A percentile compares a stretch with the other conserved stretches of the same genome.
phyloP scores from a whole-genome alignment of 768 basidiomycete genomes.

The Pisolithus tinctorius region DNA sequence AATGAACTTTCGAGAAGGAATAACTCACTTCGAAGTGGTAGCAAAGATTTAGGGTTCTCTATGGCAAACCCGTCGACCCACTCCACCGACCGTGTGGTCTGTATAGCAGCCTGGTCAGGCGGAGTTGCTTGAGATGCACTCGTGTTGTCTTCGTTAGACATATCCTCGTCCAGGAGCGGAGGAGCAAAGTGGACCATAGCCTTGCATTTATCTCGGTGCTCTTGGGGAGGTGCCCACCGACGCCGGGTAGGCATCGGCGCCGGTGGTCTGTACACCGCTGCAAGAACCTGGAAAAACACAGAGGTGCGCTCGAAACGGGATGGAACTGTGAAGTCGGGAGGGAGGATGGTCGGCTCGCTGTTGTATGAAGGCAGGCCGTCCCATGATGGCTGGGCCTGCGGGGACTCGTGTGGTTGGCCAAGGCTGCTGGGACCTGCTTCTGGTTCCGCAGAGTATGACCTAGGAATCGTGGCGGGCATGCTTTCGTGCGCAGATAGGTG shows the following conservation, averaged over 20 bases:
- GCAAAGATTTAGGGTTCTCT: conserved; percentile 20
- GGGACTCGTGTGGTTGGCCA: not conserved
- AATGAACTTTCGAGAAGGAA: not conserved
- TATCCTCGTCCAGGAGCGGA: not conserved
- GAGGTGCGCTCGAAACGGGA: conserved; percentile 18
- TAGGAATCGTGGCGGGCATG: conserved; percentile 5
- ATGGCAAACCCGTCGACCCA: conserved; percentile 24
- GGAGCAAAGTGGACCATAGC: conserved; percentile 24
- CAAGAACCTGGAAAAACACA: conserved; percentile 25
- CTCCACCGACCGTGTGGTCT: conserved; percentile 27
- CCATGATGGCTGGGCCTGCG: not conserved
- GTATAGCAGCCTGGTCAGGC: conserved; percentile 21
- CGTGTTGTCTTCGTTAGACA: not conserved
- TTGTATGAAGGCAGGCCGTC: conserved; percentile 4
- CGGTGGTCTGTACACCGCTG: conserved; percentile 18
- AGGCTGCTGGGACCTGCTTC: conserved; percentile 17
- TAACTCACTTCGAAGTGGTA: conserved; percentile 20
- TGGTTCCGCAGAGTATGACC: conserved; percentile 1
- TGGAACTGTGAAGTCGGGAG: conserved; percentile 6
- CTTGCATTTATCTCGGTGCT: conserved; percentile 19
- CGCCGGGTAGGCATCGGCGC: not conserved
- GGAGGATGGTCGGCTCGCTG: conserved; percentile 7
- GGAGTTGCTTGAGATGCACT: conserved; percentile 1
- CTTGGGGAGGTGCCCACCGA: conserved; percentile 11
- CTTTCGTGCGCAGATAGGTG: not conserved